Conservation (phyloP, 1,284 basidiomycete species). For the Athelia sp. region DNA sequence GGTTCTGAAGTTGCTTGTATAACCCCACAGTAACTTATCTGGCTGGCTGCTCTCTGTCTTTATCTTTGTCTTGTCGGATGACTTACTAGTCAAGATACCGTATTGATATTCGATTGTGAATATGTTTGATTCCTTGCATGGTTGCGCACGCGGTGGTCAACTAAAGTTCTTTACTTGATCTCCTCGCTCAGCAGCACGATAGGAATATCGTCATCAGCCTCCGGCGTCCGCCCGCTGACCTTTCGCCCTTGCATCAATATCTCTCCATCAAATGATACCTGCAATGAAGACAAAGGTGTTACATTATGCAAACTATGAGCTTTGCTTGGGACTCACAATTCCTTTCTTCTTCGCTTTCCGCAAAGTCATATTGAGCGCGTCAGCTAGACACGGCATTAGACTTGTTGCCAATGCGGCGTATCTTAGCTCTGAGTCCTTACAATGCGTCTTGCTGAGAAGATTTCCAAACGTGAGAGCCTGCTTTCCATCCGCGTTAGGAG, state of each 20-base stretch:
- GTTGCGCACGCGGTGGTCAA: no score
- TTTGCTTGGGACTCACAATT: neutral
- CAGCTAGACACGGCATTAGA: neutral
- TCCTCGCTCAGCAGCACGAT: constrained; percentile 25
- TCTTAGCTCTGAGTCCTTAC: neutral
- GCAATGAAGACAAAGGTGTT: neutral
- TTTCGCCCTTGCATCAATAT: neutral
- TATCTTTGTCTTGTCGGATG: no score
- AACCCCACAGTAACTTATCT: no score
- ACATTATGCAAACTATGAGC: neutral
- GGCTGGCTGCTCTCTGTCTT: no score
- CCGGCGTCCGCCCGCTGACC: neutral
- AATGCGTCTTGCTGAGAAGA: constrained; percentile 1
- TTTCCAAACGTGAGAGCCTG: neutral
- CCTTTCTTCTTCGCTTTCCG: constrained; percentile 2
- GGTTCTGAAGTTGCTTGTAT: no score
- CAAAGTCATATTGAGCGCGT: constrained; percentile 1
- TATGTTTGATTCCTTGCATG: no score
- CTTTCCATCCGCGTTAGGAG: neutral
- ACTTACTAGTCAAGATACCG: no score
- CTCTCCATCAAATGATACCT: constrained; percentile 1
- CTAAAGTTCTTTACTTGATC: constrained; percentile 21
- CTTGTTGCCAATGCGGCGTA: neutral
- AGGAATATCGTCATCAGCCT: constrained; percentile 6
- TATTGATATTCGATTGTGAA: no score